phyloP scores from a whole-genome alignment of 1,284 basidiomycete species.

The Microbotryum saponariae region DNA sequence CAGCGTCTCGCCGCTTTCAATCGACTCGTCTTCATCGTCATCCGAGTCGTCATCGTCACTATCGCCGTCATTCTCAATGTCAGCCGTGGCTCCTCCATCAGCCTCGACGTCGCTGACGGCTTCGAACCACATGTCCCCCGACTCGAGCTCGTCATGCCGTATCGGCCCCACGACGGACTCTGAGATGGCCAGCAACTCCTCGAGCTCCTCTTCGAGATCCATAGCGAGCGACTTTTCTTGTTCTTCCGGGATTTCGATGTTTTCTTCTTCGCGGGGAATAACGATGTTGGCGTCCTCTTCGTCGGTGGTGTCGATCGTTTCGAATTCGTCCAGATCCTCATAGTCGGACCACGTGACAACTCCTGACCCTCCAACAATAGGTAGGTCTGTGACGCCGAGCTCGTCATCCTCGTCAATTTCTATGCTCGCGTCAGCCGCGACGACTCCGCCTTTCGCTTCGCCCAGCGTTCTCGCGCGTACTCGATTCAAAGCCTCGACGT shows the following conservation, averaged over 20 bases:
- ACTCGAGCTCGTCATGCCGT: constrained; percentile 14
- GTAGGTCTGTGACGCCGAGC: constrained; percentile 23
- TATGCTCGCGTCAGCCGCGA: neutral
- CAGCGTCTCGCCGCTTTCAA: constrained; percentile 12
- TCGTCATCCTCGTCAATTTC: constrained; percentile 17
- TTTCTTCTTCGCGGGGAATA: constrained; percentile 4
- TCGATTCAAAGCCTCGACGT: constrained; percentile 13
- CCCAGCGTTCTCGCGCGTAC: neutral
- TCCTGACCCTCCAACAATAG: constrained; percentile 24
- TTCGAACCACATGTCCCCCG: constrained; percentile 28
- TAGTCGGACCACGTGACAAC: constrained; percentile 30
- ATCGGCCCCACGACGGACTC: constrained; percentile 29
- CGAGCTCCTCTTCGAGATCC: constrained; percentile 26
- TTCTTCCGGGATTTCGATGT: constrained; percentile 13
- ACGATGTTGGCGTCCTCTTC: neutral
- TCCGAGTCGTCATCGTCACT: constrained; percentile 10
- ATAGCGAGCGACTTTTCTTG: constrained; percentile 4
- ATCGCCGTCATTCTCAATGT: constrained; percentile 14
- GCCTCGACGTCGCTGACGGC: constrained; percentile 8
- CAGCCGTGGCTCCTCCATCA: constrained; percentile 6
- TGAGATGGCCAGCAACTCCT: constrained; percentile 25
- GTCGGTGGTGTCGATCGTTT: constrained; percentile 10
- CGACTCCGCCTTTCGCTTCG: neutral
- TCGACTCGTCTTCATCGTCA: constrained; percentile 20
- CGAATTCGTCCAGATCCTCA: constrained; percentile 23